Conservation (phyloP, 1,284 basidiomycete species). For the Rhizoctonia solani region DNA sequence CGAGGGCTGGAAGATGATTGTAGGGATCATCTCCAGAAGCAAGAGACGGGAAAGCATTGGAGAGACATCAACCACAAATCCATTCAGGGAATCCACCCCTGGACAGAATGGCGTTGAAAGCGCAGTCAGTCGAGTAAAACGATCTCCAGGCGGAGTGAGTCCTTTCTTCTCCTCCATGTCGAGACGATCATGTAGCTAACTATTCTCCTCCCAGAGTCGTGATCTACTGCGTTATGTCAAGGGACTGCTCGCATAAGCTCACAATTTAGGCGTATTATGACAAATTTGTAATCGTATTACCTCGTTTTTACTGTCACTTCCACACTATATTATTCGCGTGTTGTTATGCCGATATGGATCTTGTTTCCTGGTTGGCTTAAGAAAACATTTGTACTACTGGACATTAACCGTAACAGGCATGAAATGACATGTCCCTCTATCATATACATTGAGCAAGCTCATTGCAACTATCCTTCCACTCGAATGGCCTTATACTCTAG, state of each 20-base stretch:
- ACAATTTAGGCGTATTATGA: not conserved
- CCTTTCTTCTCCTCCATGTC: not conserved
- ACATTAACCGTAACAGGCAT: no score
- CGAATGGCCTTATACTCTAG: no score
- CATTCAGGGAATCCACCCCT: conserved; percentile 5
- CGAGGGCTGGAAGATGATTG: conserved; percentile 79
- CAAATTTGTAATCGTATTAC: conserved; percentile 29
- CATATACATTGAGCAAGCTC: no score
- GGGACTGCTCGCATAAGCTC: conserved; percentile 58
- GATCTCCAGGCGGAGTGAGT: conserved; percentile 48
- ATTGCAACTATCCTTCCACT: no score
- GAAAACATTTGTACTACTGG: not conserved
- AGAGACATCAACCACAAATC: not conserved
- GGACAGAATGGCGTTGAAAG: conserved; percentile 16
- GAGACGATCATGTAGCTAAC: not conserved
- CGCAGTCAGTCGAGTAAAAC: conserved; percentile 30
- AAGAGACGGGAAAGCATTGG: conserved; percentile 9
- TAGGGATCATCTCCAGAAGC: conserved; percentile 43
- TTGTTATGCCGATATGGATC: not conserved
- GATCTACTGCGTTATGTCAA: conserved; percentile 75
- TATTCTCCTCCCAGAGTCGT: conserved; percentile 56
- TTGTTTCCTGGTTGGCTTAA: not conserved
- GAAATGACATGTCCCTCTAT: no score
- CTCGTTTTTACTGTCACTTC: not conserved
- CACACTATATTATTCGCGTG: not conserved